Evolutionary conservation across 768 basidiomycete genomes (phyloP), one percentile per base, ranked within the genome.

Genomic region (Boletus vinaceobasis): DNA sequence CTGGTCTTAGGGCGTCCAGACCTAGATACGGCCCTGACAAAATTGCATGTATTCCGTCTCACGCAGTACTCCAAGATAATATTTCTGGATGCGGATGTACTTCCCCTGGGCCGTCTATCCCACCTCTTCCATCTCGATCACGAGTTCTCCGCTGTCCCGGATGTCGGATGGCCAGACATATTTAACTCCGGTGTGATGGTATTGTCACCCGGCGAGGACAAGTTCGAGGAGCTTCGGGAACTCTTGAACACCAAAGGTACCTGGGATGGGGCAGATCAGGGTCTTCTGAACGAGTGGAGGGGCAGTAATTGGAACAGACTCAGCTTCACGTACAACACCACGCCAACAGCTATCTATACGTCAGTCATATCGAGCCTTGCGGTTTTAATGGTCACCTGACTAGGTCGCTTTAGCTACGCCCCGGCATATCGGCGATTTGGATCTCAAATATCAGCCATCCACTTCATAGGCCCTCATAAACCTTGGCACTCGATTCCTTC

Each of bases 211-310:
- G 84, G 85, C 10, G 80, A 89, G 61, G 84, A 86, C 58, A 93
- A 94, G 66, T 99, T 96, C 69, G 75, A 79, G 7, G 79, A 88
- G 48, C 76, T 98, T 53, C 79, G 77, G 57, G 73, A 79, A 15
- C 78, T 97, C 53, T 77, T 94, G 57, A 82, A 84, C 57, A 73
- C 83, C 17, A 88, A 87, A 63, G 96, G 94, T 15, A 88, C 86
- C 43, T 98, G 95, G 88, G 96, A 98, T 65, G 97, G 97, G 9
- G 97, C 93, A n/a, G 97, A 99, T 74, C 97, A 99, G 71, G 97
- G 97, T 15, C 75, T 98, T 58, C 79, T 98, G 60, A 98, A 98
- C 65, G 95, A 98, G 75, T 98, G 94, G 94, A 79, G 89, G 60
- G 85, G 87, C 32, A 71, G 70, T 19, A 71, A 90, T 66, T 99